phyloP scores from a whole-genome alignment of 2,329 filamentous ascomycete species.

The Helminthosporium solani region DNA sequence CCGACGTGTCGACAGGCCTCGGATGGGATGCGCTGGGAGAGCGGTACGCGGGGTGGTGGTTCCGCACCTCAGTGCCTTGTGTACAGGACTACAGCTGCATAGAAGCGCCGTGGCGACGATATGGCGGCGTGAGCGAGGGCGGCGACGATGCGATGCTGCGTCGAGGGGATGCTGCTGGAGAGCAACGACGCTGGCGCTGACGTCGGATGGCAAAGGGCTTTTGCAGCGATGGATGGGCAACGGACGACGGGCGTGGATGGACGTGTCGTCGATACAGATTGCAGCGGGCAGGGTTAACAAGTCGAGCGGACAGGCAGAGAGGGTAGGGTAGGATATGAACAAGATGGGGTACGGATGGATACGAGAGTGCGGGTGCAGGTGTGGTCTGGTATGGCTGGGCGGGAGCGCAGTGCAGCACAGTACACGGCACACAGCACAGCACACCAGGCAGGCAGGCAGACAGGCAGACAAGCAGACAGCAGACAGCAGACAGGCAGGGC shows the following conservation, averaged over 20 bases:
- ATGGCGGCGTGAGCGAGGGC: conserved; percentile 11
- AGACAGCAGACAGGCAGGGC: too few relatives aligned
- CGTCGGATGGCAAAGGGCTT: not conserved
- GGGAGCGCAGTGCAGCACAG: conserved; percentile 18
- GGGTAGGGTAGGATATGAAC: conserved; percentile 8
- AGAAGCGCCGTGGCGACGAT: conserved; percentile 30
- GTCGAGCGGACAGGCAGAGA: too few relatives aligned
- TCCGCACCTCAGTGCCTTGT: conserved; percentile 29
- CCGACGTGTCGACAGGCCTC: conserved; percentile 8
- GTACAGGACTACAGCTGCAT: conserved; percentile 31
- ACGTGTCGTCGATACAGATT: too few relatives aligned
- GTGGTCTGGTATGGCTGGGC: conserved; percentile 7
- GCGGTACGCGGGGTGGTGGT: conserved; percentile 15
- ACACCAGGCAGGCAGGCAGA: too few relatives aligned
- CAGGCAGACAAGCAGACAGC: too few relatives aligned
- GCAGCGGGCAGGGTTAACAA: too few relatives aligned
- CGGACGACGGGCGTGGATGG: too few relatives aligned
- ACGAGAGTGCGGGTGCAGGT: conserved; percentile 15
- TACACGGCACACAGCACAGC: too few relatives aligned
- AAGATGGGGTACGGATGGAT: too few relatives aligned
- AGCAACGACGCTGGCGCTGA: not conserved
- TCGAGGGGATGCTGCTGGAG: conserved; percentile 19
- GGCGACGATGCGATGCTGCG: conserved; percentile 13
- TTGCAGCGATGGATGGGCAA: conserved; percentile 7
- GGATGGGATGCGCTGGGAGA: conserved; percentile 15